These are phyloP conservation scores for Persicaria maculosa DNA, from an alignment of 148 eudicot species.

Conservation along the genomic window DNA sequence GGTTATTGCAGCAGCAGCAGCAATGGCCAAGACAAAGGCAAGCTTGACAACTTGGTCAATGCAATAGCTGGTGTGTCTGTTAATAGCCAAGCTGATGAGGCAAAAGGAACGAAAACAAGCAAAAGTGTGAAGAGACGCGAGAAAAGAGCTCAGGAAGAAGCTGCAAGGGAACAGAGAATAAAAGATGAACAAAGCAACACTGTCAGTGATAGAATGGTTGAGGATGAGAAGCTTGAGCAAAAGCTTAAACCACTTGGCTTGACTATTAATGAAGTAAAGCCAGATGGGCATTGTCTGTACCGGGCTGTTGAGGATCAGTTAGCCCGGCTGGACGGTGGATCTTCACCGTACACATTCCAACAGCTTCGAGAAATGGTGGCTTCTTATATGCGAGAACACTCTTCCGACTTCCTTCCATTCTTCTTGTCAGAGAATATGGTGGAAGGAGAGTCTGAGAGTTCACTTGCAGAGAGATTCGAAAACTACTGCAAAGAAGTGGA, in stretches of 20 bases:
- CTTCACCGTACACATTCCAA: slow-evolving; percentile 43
- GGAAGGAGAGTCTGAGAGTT: slow-evolving; percentile 43
- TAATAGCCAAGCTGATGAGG: slow-evolving; percentile 31
- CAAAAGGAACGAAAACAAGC: slow-evolving; percentile 38
- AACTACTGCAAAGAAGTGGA: slow-evolving; percentile 59
- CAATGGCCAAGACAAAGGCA: slow-evolving; percentile 27
- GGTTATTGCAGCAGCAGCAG: slow-evolving; percentile 32
- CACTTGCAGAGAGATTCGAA: slow-evolving; percentile 45
- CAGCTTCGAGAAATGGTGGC: slow-evolving; percentile 63
- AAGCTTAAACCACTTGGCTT: slow-evolving; percentile 61
- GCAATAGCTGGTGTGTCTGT: slow-evolving; percentile 73
- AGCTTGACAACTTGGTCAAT: slow-evolving; percentile 47
- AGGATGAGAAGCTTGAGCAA: slow-evolving; percentile 41
- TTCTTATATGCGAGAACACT: slow-evolving; percentile 48
- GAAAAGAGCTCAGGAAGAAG: slow-evolving; percentile 71
- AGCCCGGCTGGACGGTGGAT: slow-evolving; percentile 35
- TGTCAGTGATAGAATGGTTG: slow-evolving; percentile 41
- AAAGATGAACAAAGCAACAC: slow-evolving; percentile 58
- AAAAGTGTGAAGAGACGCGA: slow-evolving; percentile 62
- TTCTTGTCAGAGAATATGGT: slow-evolving; percentile 47
- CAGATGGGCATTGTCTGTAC: slow-evolving; percentile 71
- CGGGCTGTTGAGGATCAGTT: slow-evolving; percentile 72
- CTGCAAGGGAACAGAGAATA: slow-evolving; percentile 69
- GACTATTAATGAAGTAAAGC: slow-evolving; percentile 48
- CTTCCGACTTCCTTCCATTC: slow-evolving; percentile 55